Evolutionary conservation across 768 basidiomycete genomes (phyloP).

Genomic region (Heimioporus sp.): DNA sequence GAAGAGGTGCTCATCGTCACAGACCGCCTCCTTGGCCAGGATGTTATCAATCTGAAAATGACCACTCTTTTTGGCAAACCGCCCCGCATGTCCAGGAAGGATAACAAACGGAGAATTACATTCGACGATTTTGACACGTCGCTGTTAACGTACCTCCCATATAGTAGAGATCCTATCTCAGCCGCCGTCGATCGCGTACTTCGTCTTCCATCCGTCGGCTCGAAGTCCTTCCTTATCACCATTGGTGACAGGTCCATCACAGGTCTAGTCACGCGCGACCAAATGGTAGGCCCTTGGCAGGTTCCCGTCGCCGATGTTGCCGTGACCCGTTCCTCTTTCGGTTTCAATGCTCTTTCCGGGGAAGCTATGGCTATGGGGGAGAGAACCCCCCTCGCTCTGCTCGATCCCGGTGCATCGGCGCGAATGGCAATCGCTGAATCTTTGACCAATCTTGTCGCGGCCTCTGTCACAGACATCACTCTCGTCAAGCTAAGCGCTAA

Average conservation of each 20-base stretch:
- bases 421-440: constrained; percentile 96
- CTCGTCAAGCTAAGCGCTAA: constrained; percentile 96
- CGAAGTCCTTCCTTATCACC: constrained; percentile 97
- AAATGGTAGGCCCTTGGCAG: constrained; percentile 99
- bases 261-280: constrained; percentile 92
- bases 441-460: constrained; percentile 86
- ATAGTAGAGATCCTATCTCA: constrained; percentile 46
- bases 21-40: constrained; percentile 73
- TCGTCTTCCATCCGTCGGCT: constrained; percentile 87
- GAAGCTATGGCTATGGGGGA: constrained; percentile 99
- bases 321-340: constrained; percentile 91
- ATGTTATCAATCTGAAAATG: constrained; percentile 90
- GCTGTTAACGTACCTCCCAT: constrained; percentile 64
- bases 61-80: constrained; percentile 95
- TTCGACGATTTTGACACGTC: constrained; percentile 67
- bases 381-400: constrained; percentile 87
- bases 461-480: constrained; percentile 64
- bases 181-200: constrained; percentile 80
- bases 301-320: constrained; percentile 97
- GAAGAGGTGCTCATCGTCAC: constrained; percentile 86
- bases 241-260: constrained; percentile 96
- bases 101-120: constrained; percentile 43
- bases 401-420: constrained; percentile 86
- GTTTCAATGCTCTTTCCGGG: constrained; percentile 78
- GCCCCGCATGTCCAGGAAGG: constrained; percentile 83